Evolutionary conservation across 495 filamentous ascomycete species (phyloP), one percentile per base, ranked within the genome.

Genomic region (Trichoderma asperelloides): DNA sequence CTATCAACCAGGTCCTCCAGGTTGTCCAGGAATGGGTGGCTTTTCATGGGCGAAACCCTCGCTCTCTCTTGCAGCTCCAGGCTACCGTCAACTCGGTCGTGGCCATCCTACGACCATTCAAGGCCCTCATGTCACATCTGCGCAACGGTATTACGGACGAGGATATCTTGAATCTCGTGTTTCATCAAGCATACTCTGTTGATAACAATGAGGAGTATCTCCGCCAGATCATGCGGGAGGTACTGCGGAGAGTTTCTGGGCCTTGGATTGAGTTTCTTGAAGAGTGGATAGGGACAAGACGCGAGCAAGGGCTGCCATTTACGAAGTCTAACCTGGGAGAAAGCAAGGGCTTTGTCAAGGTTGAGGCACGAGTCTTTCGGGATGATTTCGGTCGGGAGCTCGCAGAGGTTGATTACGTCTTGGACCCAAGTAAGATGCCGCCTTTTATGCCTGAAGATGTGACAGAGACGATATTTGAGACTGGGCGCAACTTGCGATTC

Each of bases 181-280:
- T 89, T 70, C 76, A 87, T 25, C 80, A 82, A 37, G 83, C 88
- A 0, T 84, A 90, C 57, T 74, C 85, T 18, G 79, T 87, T 18
- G 87, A 92, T 65, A 83, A 91, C 55, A 81, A 79, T 25, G 84
- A 84, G 65, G 79, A 76, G 11, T 86, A 87, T 71, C 72, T 95
- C 43, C 83, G 84, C 43, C 80, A 81, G 25, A 77, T 89, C n/a
- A 76, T 91, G 49, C 79, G 87, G 33, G 85, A 91, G 68, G 80
- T 96, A 1, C 73, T 96, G 11, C 77, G 80, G 11, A 82, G 85
- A 18, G 84, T 90, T 0, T 86, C 86, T 12, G 70, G 73, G 43
- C 89, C 94, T 2, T 97, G 91, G 88, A 80, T 90, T 45, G 83
- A 86, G 21, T 85, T 88, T 63, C 78, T 90, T 2, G 86, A 90